phyloP scores from a whole-genome alignment of 1,284 basidiomycete species.

The Naganishia liquefaciens region DNA sequence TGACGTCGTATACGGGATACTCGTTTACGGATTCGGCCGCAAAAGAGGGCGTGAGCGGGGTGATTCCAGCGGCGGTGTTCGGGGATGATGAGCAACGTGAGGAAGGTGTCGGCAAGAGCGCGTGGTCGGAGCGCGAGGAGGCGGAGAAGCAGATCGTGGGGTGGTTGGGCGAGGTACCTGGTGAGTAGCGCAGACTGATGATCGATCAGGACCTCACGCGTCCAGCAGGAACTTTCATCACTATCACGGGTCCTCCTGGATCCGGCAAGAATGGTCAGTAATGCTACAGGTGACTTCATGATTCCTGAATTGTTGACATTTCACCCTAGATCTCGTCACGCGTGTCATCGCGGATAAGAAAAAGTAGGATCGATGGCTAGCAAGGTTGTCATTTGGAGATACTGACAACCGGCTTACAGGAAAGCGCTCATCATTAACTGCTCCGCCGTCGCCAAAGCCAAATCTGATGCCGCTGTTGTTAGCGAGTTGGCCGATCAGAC shows the following conservation, averaged over 20 bases:
- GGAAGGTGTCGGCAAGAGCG: slow-evolving; percentile 50
- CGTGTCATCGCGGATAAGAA: slow-evolving; percentile 63
- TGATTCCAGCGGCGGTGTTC: slow-evolving; percentile 21
- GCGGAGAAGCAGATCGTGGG: slow-evolving; percentile 68
- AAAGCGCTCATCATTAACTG: slow-evolving; percentile 79
- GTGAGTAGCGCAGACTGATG: slow-evolving; percentile 48
- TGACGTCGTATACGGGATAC: slow-evolving; percentile 40
- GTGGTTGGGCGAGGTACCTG: slow-evolving; percentile 74
- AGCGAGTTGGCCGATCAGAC: slow-evolving; percentile 73
- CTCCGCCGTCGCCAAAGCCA: slow-evolving; percentile 68
- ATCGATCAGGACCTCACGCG: neutral
- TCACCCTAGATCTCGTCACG: slow-evolving; percentile 60
- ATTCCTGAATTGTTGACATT: too few species aligned
- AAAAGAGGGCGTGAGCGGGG: slow-evolving; percentile 17
- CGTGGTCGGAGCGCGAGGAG: slow-evolving; percentile 80
- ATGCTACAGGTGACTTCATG: slow-evolving; percentile 35
- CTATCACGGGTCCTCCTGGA: slow-evolving; percentile 88
- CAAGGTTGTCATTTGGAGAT: slow-evolving; percentile 15
- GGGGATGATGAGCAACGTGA: slow-evolving; percentile 35
- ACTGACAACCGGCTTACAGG: slow-evolving; percentile 52
- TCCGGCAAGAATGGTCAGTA: slow-evolving; percentile 68
- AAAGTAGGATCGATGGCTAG: slow-evolving; percentile 57
- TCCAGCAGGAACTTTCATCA: slow-evolving; percentile 55
- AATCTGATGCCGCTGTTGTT: slow-evolving; percentile 72
- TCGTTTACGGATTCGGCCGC: slow-evolving; percentile 33